Conservation (phyloP, 306 rosid genomes). For the Dicorynia guianensis region DNA sequence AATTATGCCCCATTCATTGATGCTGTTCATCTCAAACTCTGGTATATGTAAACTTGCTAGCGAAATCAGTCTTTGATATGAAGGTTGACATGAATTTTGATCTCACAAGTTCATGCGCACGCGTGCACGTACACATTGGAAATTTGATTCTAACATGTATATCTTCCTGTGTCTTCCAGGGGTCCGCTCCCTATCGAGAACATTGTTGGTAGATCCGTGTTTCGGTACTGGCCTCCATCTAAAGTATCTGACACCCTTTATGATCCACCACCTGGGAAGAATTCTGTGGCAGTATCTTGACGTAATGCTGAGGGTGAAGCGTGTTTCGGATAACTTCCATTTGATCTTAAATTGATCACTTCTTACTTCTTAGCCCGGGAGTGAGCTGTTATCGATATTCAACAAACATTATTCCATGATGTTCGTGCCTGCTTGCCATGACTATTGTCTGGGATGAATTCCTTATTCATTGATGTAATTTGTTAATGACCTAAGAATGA, state of each 20-base stretch:
- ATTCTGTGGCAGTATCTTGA: constrained; percentile 68
- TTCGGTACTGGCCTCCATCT: constrained; percentile 96
- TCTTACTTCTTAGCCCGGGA: constrained; percentile 36
- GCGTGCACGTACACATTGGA: background rate
- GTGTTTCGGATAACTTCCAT: constrained; percentile 40
- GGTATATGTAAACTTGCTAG: constrained; percentile 43
- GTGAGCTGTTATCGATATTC: constrained; percentile 46
- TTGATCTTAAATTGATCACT: constrained; percentile 36
- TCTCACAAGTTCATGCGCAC: background rate
- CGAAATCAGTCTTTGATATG: background rate
- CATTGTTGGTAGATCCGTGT: constrained; percentile 89
- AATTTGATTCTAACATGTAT: constrained; percentile 28
- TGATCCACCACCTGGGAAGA: constrained; percentile 43
- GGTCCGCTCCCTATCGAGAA: constrained; percentile 93
- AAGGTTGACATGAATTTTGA: background rate
- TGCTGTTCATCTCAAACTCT: constrained; percentile 39
- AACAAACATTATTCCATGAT: background rate
- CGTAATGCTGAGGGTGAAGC: constrained; percentile 30
- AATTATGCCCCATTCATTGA: constrained; percentile 34
- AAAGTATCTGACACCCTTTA: constrained; percentile 55
- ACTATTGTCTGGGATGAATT: too few relatives aligned
- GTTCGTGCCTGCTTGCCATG: too few relatives aligned
- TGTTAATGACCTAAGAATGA: too few relatives aligned
- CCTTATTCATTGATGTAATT: too few relatives aligned
- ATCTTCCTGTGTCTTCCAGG: constrained; percentile 58